Base-by-base conservation (phyloP, 306 rosid genomes). In the Glycine tomentella region DNA sequence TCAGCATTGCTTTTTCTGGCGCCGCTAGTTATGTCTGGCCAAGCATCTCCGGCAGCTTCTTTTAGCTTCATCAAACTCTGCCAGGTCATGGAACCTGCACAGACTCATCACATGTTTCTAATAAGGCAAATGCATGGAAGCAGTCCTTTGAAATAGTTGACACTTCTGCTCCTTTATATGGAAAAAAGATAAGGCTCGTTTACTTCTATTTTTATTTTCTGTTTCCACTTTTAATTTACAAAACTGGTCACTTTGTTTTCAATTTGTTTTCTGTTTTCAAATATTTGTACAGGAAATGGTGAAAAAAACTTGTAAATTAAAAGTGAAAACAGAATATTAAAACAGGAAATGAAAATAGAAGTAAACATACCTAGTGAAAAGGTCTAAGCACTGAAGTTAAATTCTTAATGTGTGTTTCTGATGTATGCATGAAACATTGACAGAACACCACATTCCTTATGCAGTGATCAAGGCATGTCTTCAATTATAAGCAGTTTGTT, bases 41-140 rank as follows among this genome's bases (percentile, higher is more conserved):
- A 95, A 78, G 69, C 97, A 92, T 75, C 90, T 77, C 15, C 99
- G 91, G 67, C 99, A 95, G 79, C 99, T 95, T 79, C 99, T 86
- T 85, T 95, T 95, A 6, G 97, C 84, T 69, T 95, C 99, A 76
- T 95, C 97, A 80, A 95, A 95, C 83, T 92, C 97, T 0, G 82
- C 75, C 57, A 91, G 46, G 77, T 95, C 99, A 69, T 95, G 99
- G 91, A 95, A 95, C 90, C 99, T 95, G 72, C 64, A 74, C 5
- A 73, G 8, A 50, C 78, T 65, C 72, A 78, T 84, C 81, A 70
- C 7, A 74, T 8, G 49, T 56, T 66, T 50, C 74, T 45, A n/a
- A 15, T 42, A 68, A 33, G 79, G 14, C 38, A 20, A 66, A 51
- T 20, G 33, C 74, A 36, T 9, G 70, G 71, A 78, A 58, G 25